phyloP scores from a whole-genome alignment of 768 basidiomycete genomes.

The Trametes punicea region DNA sequence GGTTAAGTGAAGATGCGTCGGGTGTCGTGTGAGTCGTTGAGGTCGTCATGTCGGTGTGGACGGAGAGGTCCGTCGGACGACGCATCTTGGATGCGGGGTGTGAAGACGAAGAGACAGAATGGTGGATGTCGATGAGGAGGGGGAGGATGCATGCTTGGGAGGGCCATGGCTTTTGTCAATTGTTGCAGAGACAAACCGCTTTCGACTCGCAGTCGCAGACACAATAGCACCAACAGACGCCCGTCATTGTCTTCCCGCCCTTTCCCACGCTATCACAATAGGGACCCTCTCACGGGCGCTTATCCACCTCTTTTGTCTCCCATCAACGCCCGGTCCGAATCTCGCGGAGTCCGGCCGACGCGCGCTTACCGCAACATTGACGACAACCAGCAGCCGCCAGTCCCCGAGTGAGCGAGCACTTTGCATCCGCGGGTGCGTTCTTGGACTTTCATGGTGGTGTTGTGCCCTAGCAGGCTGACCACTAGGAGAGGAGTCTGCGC shows the following conservation, averaged over 20 bases:
- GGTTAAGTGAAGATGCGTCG: conserved; percentile 21
- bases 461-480: too few relatives aligned
- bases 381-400: too few relatives aligned
- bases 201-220: not conserved
- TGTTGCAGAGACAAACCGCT: conserved; percentile 21
- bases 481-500: too few relatives aligned
- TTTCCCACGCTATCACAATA: conserved; percentile 19
- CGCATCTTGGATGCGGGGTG: conserved; percentile 23
- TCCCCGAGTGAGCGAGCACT: too few relatives aligned
- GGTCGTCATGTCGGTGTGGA: conserved; percentile 22
- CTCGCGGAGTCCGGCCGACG: not conserved
- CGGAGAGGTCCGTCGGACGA: conserved; percentile 25
- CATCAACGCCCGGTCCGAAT: not conserved
- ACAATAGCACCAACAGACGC: conserved; percentile 19
- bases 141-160: not conserved
- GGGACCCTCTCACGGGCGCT: conserved; percentile 6
- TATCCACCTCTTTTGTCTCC: conserved; percentile 7
- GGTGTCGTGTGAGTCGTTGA: conserved; percentile 24
- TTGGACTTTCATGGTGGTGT: too few relatives aligned
- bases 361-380: not conserved
- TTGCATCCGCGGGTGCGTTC: too few relatives aligned
- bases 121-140: conserved; percentile 15
- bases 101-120: conserved; percentile 19
- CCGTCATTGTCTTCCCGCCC: conserved; percentile 10
- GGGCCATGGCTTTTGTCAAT: conserved; percentile 33